Conservation (phyloP, 805 yeast genomes). For the Metschnikowia borealis region DNA sequence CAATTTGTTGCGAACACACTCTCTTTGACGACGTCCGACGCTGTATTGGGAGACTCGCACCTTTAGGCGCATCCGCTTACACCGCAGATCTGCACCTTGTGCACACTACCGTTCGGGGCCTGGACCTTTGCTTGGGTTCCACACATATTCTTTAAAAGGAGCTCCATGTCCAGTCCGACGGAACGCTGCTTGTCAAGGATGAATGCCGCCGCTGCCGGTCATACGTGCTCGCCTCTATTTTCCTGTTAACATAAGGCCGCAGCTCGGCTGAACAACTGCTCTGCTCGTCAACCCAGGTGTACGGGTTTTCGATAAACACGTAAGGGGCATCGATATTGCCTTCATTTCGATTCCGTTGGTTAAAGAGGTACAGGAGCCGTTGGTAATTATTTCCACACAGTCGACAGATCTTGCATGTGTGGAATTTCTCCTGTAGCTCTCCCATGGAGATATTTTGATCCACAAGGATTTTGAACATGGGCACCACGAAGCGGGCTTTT, state of each 20-base stretch:
- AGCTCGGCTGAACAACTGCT: not conserved
- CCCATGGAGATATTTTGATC: conserved; percentile 4
- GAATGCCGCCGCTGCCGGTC: not conserved
- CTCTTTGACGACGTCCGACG: not conserved
- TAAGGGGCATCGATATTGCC: conserved; percentile 19
- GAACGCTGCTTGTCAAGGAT: conserved; percentile 7
- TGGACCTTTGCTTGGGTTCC: not conserved
- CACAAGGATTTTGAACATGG: conserved; percentile 25
- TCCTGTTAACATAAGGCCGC: not conserved
- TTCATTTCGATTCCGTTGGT: conserved; percentile 16
- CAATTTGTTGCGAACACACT: not conserved
- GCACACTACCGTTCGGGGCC: not conserved
- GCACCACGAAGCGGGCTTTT: conserved; percentile 33
- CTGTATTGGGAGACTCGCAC: not conserved
- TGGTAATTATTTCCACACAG: conserved; percentile 16
- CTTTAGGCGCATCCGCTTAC: not conserved
- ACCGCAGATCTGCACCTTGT: not conserved
- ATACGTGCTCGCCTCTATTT: conserved; percentile 3
- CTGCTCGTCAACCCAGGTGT: conserved; percentile 5
- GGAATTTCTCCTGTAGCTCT: conserved; percentile 11
- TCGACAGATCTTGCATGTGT: conserved; percentile 19
- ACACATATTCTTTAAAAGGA: conserved; percentile 29
- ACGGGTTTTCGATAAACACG: conserved; percentile 35
- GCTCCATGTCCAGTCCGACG: conserved; percentile 51
- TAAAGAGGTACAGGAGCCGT: conserved; percentile 27